Base-by-base conservation (phyloP, 768 basidiomycete species). In the Boletus tylopilopsis region DNA sequence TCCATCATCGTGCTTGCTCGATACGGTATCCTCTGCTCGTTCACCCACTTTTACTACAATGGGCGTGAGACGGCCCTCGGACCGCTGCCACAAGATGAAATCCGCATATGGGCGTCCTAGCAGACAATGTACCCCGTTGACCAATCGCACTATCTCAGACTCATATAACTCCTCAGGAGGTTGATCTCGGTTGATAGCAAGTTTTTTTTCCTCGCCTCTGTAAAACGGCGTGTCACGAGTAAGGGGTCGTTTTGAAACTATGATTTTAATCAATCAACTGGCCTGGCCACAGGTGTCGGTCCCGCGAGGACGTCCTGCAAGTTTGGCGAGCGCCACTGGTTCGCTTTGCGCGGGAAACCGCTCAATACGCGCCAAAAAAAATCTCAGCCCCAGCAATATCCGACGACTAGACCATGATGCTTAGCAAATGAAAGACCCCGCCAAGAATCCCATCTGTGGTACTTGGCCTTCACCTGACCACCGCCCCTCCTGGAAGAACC, bases 351-450 rank as follows among this genome's bases (percentile, higher is more conserved):
- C 9, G 5, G 15, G 24, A 12, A 19, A 22, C 32, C 57, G 49
- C 50, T 49, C 53, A 53, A 43, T 50, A 33, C 40, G 46, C 53
- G 46, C 32, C 33, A 22, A 24, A 36, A 24, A 36, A 27, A 25
- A 11, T 16, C 18, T 21, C 33, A 34, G 37, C 16, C 57, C 36
- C 4, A 34, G n/a, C 23, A 25, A 39, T 49, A 15, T 48, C 48
- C 35, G 32, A 35, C 33, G 44, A 33, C 29, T 35, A 6, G 25
- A 43, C 43, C 15, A 27, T 33, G n/a, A n/a, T 13, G 39, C 19
- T 21, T 22, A 38, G 13, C n/a, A 34, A 18, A 59, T 57, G 52
- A 40, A 46, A 19, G 22, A 4, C 36, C n/a, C 38, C 48, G 23
- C 23, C 37, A 25, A 50, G 43, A 57, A 51, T 35, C 35, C 47